phyloP scores from a whole-genome alignment of 345 rosid species.

The Psidium friedrichsthalianum region DNA sequence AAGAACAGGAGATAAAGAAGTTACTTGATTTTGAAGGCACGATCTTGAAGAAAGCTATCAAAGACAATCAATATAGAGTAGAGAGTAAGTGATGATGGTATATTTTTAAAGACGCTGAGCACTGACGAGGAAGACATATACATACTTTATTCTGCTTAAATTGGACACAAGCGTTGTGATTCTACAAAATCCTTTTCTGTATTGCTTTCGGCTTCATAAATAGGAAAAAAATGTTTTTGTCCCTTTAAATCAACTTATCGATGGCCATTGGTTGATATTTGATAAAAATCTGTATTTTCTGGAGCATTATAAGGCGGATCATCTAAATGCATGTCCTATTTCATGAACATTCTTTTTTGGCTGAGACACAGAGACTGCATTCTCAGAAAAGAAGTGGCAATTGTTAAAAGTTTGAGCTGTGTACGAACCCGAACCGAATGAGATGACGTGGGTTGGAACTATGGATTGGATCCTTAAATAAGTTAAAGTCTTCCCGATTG shows the following conservation, averaged over 20 bases:
- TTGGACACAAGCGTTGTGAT: background rate
- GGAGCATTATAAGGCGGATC: background rate
- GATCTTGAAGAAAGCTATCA: background rate
- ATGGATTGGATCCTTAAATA: too few relatives aligned
- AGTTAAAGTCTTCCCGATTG: too few relatives aligned
- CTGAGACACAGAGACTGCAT: background rate
- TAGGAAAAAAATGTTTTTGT: background rate
- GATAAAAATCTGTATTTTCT: too few relatives aligned
- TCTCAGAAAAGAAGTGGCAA: background rate
- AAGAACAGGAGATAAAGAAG: background rate
- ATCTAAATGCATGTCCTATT: background rate
- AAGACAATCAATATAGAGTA: background rate
- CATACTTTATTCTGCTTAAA: background rate
- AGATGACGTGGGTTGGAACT: too few relatives aligned
- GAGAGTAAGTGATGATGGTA: background rate
- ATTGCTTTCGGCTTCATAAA: background rate
- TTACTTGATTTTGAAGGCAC: background rate
- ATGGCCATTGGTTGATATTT: too few relatives aligned
- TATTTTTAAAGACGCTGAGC: background rate
- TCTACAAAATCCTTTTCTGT: background rate
- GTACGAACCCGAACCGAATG: too few relatives aligned
- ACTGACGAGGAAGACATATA: background rate
- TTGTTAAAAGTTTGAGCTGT: too few relatives aligned
- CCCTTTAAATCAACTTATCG: background rate
- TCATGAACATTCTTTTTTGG: background rate